Evolutionary conservation across 176 grass and related monocot genomes (phyloP).

Genomic region (Zea mays): DNA sequence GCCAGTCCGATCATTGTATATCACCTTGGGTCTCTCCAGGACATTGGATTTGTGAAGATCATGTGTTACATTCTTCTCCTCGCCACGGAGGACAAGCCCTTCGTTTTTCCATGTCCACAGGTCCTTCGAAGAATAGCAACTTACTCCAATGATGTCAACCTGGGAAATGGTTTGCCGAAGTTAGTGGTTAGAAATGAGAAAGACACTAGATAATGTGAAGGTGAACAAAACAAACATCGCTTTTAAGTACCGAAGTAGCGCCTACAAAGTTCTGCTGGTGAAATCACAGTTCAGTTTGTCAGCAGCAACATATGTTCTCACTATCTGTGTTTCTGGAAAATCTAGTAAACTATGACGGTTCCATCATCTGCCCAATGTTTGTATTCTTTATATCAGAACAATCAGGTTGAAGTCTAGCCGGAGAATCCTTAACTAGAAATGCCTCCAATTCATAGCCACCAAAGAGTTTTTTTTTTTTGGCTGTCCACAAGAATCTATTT

Average conservation of each 20-base stretch:
- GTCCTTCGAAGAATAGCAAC: constrained; percentile 93
- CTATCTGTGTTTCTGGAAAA: background rate
- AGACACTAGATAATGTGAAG: background rate
- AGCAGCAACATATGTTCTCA: constrained; percentile 12
- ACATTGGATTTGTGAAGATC: constrained; percentile 95
- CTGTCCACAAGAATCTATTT: background rate
- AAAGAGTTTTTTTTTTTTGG: background rate
- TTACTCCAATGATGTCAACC: constrained; percentile 95
- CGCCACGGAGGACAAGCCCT: constrained; percentile 76
- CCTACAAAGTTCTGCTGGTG: constrained; percentile 5
- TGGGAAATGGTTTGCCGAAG: constrained; percentile 36
- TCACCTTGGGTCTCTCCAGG: constrained; percentile 95
- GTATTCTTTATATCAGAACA: constrained; percentile 19
- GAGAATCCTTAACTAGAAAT: constrained; percentile 32
- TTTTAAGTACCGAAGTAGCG: constrained; percentile 5
- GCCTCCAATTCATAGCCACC: background rate
- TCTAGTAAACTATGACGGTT: background rate
- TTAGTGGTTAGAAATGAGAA: constrained; percentile 35
- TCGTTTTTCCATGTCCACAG: constrained; percentile 90
- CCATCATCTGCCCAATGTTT: background rate
- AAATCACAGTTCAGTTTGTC: constrained; percentile 14
- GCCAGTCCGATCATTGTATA: constrained; percentile 75
- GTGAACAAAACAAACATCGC: background rate
- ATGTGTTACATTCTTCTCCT: constrained; percentile 71
- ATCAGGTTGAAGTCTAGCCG: background rate